Evolutionary conservation across 805 yeast genomes (phyloP).

Genomic region (Deakozyma indianensis): DNA sequence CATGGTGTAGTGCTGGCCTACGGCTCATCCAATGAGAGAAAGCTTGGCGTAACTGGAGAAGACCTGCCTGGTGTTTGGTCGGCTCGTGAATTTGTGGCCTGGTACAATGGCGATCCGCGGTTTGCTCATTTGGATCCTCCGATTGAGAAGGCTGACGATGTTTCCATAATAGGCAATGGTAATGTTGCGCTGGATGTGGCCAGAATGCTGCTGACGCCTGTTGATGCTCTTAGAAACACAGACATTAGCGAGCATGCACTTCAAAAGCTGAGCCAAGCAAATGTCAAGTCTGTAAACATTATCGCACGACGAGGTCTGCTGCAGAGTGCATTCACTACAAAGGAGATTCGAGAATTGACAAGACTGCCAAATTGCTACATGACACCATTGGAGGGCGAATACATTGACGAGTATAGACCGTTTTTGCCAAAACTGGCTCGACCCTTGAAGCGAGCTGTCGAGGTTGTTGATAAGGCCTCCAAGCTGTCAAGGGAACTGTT

Average conservation of each 20-base stretch:
- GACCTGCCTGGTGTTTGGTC: constrained; percentile 49
- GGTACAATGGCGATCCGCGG: constrained; percentile 90
- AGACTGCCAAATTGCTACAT: constrained; percentile 41
- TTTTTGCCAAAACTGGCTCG: constrained; percentile 29
- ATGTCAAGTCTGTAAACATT: constrained; percentile 50
- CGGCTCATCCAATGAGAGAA: constrained; percentile 52
- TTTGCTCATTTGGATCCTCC: constrained; percentile 35
- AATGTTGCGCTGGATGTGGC: constrained; percentile 92
- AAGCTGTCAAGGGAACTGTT: constrained; percentile 9
- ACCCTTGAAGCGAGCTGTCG: constrained; percentile 47
- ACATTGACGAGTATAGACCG: constrained; percentile 16
- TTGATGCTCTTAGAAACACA: constrained; percentile 45
- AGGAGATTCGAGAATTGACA: constrained; percentile 77
- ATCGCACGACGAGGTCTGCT: constrained; percentile 78
- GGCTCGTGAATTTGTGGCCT: constrained; percentile 79
- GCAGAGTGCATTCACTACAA: constrained; percentile 82
- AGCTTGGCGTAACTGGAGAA: constrained; percentile 44
- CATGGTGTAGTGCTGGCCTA: constrained; percentile 69
- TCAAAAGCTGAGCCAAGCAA: constrained; percentile 33
- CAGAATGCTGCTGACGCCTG: constrained; percentile 52
- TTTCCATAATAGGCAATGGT: constrained; percentile 88
- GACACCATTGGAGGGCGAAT: constrained; percentile 30
- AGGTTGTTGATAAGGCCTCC: constrained; percentile 42
- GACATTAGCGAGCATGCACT: constrained; percentile 60
- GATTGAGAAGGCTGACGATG: constrained; percentile 45